Evolutionary conservation across 225 moss, liverwort and hornwort genomes (phyloP).

Genomic region (Straminergon stramineum): DNA sequence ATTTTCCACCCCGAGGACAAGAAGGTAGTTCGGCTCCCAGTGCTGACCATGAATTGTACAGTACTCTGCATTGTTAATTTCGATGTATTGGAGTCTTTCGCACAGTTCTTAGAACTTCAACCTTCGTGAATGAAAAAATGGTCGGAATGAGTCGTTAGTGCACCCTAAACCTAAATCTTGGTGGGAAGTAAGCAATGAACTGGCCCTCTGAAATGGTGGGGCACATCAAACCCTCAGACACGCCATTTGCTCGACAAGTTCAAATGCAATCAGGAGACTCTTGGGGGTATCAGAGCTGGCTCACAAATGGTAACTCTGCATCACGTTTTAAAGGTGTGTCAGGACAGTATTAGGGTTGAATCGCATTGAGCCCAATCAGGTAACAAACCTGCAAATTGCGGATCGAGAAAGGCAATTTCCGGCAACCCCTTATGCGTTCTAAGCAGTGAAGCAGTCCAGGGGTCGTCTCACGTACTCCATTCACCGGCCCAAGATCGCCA

Average conservation of each 20-base stretch:
- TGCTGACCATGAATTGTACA: background rate
- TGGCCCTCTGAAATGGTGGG: slow-evolving; percentile 6
- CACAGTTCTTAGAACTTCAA: background rate
- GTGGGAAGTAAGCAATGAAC: slow-evolving; percentile 28
- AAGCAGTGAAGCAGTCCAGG: background rate
- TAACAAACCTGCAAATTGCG: background rate
- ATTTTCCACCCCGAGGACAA: background rate
- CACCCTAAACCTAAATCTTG: background rate
- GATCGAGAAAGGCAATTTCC: background rate
- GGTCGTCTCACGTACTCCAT: background rate
- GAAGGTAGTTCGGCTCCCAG: background rate
- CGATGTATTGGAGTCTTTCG: background rate
- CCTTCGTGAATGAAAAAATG: background rate
- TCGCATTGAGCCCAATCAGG: background rate
- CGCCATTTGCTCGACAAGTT: background rate
- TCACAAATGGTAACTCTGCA: background rate
- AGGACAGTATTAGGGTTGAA: background rate
- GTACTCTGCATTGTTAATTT: background rate
- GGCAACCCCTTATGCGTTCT: background rate
- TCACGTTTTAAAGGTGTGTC: background rate
- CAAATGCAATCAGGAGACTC: slow-evolving; percentile 1
- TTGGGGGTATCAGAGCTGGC: background rate
- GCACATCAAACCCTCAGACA: background rate
- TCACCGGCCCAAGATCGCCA: background rate
- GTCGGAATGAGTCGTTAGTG: background rate